Percentiles rank a stretch among this genome's conserved stretches.
Evolutionary conservation across 2,329 filamentous ascomycete genomes (phyloP).

Genomic region (Alternaria dauci): DNA sequence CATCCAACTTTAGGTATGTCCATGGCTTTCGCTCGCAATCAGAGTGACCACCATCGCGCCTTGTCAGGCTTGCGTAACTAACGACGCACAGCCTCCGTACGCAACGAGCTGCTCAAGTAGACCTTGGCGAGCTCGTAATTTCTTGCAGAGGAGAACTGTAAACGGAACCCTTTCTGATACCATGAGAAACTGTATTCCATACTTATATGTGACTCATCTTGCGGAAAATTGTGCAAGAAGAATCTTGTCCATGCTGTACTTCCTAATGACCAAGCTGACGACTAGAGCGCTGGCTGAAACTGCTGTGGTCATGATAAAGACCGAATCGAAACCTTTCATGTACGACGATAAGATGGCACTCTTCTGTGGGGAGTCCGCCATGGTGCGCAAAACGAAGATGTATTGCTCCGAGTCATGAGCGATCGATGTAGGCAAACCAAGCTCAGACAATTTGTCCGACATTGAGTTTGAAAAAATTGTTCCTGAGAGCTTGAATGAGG

Average conservation of each 20-base stretch:
- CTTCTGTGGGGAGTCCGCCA: constrained; percentile 26
- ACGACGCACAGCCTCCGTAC: background rate
- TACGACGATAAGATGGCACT: constrained; percentile 35
- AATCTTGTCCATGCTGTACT: constrained; percentile 44
- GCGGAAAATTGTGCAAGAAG: constrained; percentile 33
- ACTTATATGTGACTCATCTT: constrained; percentile 10
- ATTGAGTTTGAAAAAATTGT: constrained; percentile 55
- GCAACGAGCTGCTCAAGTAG: background rate
- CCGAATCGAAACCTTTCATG: constrained; percentile 34
- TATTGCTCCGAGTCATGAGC: constrained; percentile 43
- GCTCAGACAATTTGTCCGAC: constrained; percentile 33
- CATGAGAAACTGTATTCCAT: background rate
- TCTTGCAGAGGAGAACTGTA: background rate
- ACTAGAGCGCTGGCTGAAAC: constrained; percentile 35
- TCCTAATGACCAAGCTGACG: constrained; percentile 38
- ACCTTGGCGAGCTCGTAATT: background rate
- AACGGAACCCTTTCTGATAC: background rate
- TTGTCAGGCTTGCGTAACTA: background rate
- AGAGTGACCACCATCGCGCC: background rate
- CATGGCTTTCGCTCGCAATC: background rate
- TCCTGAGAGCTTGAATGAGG: constrained; percentile 25
- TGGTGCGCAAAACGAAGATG: constrained; percentile 30
- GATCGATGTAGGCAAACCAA: constrained; percentile 31
- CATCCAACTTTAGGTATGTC: background rate
- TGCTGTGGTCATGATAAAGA: constrained; percentile 36